Percentiles rank a stretch among this genome's conserved stretches.
phyloP scores from a whole-genome alignment of 2,329 filamentous ascomycete species.

The Phoma sp. region DNA sequence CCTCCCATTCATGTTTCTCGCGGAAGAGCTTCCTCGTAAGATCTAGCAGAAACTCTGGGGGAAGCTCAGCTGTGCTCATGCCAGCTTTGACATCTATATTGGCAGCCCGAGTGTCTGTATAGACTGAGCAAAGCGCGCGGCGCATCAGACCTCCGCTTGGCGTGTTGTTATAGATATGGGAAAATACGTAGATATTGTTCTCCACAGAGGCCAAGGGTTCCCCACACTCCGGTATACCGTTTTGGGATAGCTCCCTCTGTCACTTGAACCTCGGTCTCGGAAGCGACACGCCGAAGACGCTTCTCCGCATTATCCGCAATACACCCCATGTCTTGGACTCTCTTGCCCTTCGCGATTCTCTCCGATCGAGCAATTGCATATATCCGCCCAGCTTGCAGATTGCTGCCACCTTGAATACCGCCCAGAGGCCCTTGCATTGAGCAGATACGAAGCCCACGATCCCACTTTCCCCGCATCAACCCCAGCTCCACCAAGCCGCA shows the following conservation, averaged over 20 bases:
- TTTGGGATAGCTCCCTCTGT: neutral
- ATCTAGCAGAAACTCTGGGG: no score
- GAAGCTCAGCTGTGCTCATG: no score
- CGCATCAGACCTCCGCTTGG: no score
- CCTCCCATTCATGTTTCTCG: no score
- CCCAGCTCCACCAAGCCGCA: neutral
- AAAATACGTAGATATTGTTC: no score
- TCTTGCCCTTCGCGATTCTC: conserved; percentile 8
- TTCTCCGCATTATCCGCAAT: conserved; percentile 11
- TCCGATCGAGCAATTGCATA: neutral
- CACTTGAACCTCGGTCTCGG: conserved; percentile 10
- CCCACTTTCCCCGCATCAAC: conserved; percentile 1
- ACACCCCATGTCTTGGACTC: neutral
- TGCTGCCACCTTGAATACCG: neutral
- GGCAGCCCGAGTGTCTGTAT: no score
- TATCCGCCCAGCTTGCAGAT: neutral
- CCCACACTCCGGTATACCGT: conserved; percentile 13
- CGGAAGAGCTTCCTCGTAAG: no score
- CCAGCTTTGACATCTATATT: no score
- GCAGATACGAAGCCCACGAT: neutral
- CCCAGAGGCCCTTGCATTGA: neutral
- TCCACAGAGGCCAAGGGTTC: neutral
- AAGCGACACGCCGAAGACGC: conserved; percentile 6
- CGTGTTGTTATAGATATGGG: no score
- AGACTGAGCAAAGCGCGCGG: no score